Evolutionary conservation across 345 rosid species (phyloP).

Genomic region (Gossypium rotundifolium): DNA sequence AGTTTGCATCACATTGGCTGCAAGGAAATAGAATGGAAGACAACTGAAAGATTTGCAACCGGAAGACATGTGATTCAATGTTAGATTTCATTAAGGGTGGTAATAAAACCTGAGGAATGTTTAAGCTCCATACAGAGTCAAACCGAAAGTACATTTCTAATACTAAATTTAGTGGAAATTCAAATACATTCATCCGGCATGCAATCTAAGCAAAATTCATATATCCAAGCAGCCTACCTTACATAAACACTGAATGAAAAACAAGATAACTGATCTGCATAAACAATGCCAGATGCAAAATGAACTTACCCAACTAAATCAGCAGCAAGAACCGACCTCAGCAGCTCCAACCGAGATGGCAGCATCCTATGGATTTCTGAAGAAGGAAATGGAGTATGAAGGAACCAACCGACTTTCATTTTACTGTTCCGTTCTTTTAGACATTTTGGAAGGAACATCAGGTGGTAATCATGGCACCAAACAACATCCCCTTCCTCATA

Average conservation of each 20-base stretch:
- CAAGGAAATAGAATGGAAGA: no score
- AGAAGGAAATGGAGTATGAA: background rate
- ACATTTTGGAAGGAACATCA: background rate
- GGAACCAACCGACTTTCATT: constrained; percentile 1
- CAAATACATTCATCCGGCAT: background rate
- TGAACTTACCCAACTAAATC: background rate
- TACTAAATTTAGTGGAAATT: background rate
- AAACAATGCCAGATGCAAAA: no score
- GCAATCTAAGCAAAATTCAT: constrained; percentile 2
- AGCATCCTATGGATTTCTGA: background rate
- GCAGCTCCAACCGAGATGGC: background rate
- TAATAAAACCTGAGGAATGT: background rate
- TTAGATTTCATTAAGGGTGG: background rate
- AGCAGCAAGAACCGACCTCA: background rate
- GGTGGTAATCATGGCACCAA: constrained; percentile 54
- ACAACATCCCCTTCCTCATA: constrained; percentile 56
- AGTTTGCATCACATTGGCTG: no score
- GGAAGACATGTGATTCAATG: no score
- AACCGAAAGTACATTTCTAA: background rate
- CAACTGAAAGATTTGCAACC: no score
- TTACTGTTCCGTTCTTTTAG: background rate
- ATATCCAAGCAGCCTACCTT: background rate
- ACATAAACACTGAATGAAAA: background rate
- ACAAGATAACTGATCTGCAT: background rate
- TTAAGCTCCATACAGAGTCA: background rate